Evolutionary conservation across 495 filamentous ascomycete species (phyloP).

Genomic region (Penicillium cinerascens): DNA sequence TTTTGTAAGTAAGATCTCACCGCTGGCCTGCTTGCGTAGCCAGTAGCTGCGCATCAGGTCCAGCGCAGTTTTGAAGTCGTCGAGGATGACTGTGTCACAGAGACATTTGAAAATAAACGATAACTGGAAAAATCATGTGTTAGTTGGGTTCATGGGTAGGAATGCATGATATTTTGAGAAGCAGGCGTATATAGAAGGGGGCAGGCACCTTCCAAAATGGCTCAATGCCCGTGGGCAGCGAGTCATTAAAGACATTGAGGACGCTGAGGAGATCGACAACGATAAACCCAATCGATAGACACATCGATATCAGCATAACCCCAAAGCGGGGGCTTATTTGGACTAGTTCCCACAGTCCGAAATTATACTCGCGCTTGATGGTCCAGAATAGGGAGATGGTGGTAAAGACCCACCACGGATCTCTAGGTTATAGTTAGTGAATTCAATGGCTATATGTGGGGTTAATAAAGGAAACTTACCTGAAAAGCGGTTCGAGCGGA

Average conservation of each 20-base stretch:
- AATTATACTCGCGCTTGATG: conserved; percentile 52
- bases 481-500: conserved; percentile 51
- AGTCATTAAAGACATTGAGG: conserved; percentile 23
- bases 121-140: conserved; percentile 23
- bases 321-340: conserved; percentile 52
- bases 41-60: conserved; percentile 19
- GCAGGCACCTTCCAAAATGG: conserved; percentile 41
- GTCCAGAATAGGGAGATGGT: conserved; percentile 49
- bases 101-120: conserved; percentile 59
- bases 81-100: conserved; percentile 56
- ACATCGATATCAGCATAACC: conserved; percentile 53
- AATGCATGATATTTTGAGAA: background rate
- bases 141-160: background rate
- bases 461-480: conserved; percentile 18
- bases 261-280: conserved; percentile 45
- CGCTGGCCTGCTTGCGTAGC: conserved; percentile 14
- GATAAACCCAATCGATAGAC: conserved; percentile 52
- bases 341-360: conserved; percentile 47
- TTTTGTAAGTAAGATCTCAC: conserved; percentile 2
- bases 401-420: conserved; percentile 61
- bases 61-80: conserved; percentile 61
- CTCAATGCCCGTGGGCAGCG: conserved; percentile 33
- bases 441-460: background rate
- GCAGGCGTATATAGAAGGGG: background rate
- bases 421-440: conserved; percentile 26